Evolutionary conservation across 1,139 yeast genomes (phyloP), one percentile per base, ranked within the genome.

Genomic region (Nakaseomyces sp.): DNA sequence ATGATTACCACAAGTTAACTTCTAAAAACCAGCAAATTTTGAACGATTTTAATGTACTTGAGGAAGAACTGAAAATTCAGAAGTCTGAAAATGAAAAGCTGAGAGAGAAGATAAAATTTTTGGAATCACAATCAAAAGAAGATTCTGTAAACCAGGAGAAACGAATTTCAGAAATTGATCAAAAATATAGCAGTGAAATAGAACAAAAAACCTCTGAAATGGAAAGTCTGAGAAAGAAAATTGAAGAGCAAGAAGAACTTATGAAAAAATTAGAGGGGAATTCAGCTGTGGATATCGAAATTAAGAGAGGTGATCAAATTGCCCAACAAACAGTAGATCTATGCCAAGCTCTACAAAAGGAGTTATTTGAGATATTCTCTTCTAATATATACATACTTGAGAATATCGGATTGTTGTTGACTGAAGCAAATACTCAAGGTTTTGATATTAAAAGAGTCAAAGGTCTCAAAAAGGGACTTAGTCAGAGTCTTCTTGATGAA

Each of bases 391-490:
- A 51, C 42, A 67, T 84, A 2, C 67, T 89, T 43, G 95, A 86
- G 56, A 73, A 84, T 1, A 79, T 88, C 72, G 97, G 97, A 0
- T 68, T 89, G 43, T 62, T 83, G 18, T 66, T 83, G 40, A 69
- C 49, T 26, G 41, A 44, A 45, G 49, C 52, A 17, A 45, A 49
- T 24, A 46, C 48, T 8, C 45, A 49, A 5, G 42, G 45, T 3
- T 40, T 58, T 45, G 72, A 71, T 41, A 76, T 83, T 29, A 74
- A 74, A 26, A 69, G 93, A 50, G 91, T 82, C 0, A 82, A 82
- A 56, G 93, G 93, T 0, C 66, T 83, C 46, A 68, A 80, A 48
- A 70, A 74, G 36, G 54, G 52, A 13, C 32, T 49, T 25, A 47
- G 43, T 13, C 53, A 51, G 15, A 58, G 60, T 30, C 42, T 51